Base-by-base conservation (phyloP, 345 rosid species). In the Jatropha curcas region DNA sequence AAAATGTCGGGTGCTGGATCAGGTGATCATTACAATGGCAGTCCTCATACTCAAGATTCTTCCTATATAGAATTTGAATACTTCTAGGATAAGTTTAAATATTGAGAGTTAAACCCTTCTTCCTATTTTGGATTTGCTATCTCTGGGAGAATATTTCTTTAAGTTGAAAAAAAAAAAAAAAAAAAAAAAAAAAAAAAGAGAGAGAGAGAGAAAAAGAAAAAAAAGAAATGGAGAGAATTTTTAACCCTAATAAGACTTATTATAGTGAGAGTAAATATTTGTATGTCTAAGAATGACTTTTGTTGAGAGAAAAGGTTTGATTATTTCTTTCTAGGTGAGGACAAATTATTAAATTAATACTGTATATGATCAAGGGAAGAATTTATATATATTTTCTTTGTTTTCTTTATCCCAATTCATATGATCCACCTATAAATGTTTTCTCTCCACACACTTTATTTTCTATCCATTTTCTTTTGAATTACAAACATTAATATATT, bases 41-140 rank as follows among this genome's bases (percentile, higher is more conserved):
- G 65, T 43, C 62, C 69, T 27, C 56, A 65, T 39, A 19, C 43
- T 16, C 31, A 52, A 10, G 68, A 69, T 37, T 55, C 68, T 25
- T 74, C 77, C 24, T 75, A 75, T 28, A 53, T 75, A 75, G 74
- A 68, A n/a, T 75, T 75, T 55, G 74, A 75, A 34, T 75, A 75
- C 56, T 75, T 75, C 39, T 75, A 75, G 64, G 17, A 61, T n/a
- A n/a, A n/a, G n/a, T n/a, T n/a, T n/a, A n/a, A n/a, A n/a, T 20
- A 8, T 48, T 48, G 6, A 17, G 53, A 48, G 22, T 48, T 48
- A 48, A 13, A 48, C 19, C 4, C 52, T 17, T n/a, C n/a, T n/a
- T n/a, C 19, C 17, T 48, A 4, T 46, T 48, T 48, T 16, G 19
- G 20, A 1, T 48, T 48, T 17, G n/a, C 30, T 20, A 6, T 39